Evolutionary conservation across 495 filamentous ascomycete genomes (phyloP), one percentile per base, ranked within the genome.

Genomic region (Talaromyces trachyspermus): DNA sequence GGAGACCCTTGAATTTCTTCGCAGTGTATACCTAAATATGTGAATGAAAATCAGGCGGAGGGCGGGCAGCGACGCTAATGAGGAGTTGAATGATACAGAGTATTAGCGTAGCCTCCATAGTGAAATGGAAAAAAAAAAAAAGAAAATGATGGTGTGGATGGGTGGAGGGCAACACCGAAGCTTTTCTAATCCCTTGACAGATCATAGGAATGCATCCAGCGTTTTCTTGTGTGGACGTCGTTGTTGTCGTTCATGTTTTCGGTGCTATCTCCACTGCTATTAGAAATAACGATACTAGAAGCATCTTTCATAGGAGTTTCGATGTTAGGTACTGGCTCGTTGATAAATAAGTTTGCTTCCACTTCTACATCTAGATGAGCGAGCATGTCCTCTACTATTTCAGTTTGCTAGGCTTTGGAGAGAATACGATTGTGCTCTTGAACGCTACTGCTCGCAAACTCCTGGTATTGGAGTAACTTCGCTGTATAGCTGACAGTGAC

Each of bases 351-450:
- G 23, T 44, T 36, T 2, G 26, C 40, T n/a, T 32, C 25, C 14
- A 23, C 48, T 24, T 49, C 48, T 8, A 18, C 39, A 43, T 49
- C 48, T 1, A 43, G 27, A 11, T 24, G 36, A n/a, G 38, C 40
- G 12, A 43, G 48, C 5, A 36, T 27, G 2, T 49, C 38, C 40
- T 43, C 36, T 17, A 25, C 27, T 10, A 14, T 39, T 12, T 43
- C 30, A 15, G 29, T 22, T 18, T 23, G 40, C 14, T 14, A 20
- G 9, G 20, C 35, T n/a, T 42, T n/a, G 15, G 33, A 26, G 1
- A 65, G 25, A 2, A 50, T 11, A n/a, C 35, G 51, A 47, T 65
- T 59, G 11, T 56, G 55, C 14, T 58, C 47, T 40, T 54, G 53
- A 5, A 46, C 48, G 4, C 59, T 57, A 4, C 56, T 59, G 14